Evolutionary conservation across 2,329 filamentous ascomycete genomes (phyloP), one percentile per base, ranked within the genome.

Genomic region (Mycosphaerella arachidis): DNA sequence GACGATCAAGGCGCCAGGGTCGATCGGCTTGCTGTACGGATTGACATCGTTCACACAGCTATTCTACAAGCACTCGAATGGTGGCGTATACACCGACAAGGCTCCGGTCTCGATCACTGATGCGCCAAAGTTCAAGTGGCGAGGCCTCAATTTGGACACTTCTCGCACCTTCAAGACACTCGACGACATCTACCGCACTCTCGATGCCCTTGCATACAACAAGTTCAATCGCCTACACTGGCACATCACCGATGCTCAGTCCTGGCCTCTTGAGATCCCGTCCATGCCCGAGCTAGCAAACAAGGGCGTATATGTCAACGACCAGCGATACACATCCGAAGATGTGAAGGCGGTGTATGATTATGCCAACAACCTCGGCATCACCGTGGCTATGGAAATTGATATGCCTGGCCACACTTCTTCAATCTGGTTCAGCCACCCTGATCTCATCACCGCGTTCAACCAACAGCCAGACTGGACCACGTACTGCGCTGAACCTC

Each of bases 151-250:
- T 67, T 78, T 96, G 67, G 92, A 96, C 70, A 85, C 91, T 46
- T 82, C 89, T 2, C 82, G 92, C 60, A 87, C 86, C 69, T 94
- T 82, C 76, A 90, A 88, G 74, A 81, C 84, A 1, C 77, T 90
- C 27, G 73, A 79, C 3, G 84, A 89, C 68, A 86, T 96, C 66
- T 81, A 86, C 69, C 85, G 86, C 54, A 90, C 86, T 56, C 89
- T 96, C 65, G 89, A 95, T 70, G 88, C 86, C 45, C 77, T 88
- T 1, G 79, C 88, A 1, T 91, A 86, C 82, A 91, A 87, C 78
- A 94, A 95, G 78, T 83, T 94, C 79, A 94, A 94, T 76, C 82
- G 86, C 6, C 81, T 95, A 58, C 91, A 94, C 74, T 78, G 93
- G 56, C 91, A 95, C 77, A 81, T 88, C 59, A 94, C 90, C 4